phyloP scores from a whole-genome alignment of 2,329 filamentous ascomycete species.

The Ophiostoma piceae region DNA sequence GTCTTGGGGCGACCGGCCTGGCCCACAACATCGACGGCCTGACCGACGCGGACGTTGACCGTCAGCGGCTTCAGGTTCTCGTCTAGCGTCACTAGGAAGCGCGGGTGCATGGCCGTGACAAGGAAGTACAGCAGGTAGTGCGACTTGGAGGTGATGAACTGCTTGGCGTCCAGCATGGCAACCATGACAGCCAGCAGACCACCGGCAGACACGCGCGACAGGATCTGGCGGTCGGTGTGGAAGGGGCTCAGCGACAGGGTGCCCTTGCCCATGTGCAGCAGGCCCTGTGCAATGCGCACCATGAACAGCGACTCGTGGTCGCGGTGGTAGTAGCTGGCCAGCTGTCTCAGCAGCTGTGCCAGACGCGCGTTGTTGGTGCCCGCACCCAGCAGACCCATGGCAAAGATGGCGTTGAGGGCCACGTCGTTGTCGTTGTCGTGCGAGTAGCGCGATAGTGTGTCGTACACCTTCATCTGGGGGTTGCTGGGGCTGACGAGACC shows the following conservation, averaged over 20 bases:
- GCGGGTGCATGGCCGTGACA: conserved; percentile 91
- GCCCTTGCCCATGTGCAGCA: conserved; percentile 98
- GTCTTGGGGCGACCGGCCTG: conserved; percentile 97
- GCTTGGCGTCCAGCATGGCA: conserved; percentile 91
- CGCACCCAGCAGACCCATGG: conserved; percentile 94
- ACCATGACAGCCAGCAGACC: conserved; percentile 86
- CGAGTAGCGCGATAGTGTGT: conserved; percentile 92
- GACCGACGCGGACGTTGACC: conserved; percentile 93
- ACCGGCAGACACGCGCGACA: conserved; percentile 84
- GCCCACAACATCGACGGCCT: conserved; percentile 96
- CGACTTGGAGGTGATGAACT: conserved; percentile 60
- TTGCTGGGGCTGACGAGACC: conserved; percentile 95
- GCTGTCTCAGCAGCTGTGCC: conserved; percentile 86
- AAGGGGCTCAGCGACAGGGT: conserved; percentile 96
- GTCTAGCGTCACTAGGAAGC: conserved; percentile 93
- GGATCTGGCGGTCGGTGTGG: conserved; percentile 94
- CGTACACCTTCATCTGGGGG: conserved; percentile 99
- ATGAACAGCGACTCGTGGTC: conserved; percentile 97
- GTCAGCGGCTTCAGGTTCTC: conserved; percentile 90
- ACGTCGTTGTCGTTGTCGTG: conserved; percentile 99
- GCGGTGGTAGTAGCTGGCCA: conserved; percentile 96
- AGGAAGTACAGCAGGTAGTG: conserved; percentile 98
- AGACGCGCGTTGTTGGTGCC: conserved; percentile 97
- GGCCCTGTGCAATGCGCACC: conserved; percentile 96
- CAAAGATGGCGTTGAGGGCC: conserved; percentile 96